Base-by-base conservation (phyloP, 2,329 filamentous ascomycete species). In the Raffaelea arxii region DNA sequence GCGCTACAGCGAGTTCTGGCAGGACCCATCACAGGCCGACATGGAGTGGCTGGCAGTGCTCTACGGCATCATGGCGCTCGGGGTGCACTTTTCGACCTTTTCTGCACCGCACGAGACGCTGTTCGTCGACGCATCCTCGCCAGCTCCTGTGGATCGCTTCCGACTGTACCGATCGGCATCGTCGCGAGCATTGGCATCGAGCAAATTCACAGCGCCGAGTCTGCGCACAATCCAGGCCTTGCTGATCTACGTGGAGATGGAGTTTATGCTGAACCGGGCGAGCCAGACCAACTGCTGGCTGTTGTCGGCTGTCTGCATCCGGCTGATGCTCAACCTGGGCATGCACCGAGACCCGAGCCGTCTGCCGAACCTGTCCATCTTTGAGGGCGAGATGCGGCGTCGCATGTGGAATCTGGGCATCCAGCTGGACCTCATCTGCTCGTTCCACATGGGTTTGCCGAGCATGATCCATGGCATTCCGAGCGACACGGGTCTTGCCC, bases 401-500 rank as follows among this genome's bases (percentile, higher is more conserved):
- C 64, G 73, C 14, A 58, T 72, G 53, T 78, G 75, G 75, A 69
- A 72, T 51, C 64, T 77, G 51, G 67, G 70, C 3, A 59, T 67
- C 23, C 77, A 82, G 56, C 69, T 83, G 41, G 82, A 86, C 56
- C 61, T 80, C 3, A 61, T 85, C 4, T 77, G 81, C 23, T 76
- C 78, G 2, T 84, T 83, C 56, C 80, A 85, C 56, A 71, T 84
- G 49, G 82, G 82, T 2, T 65, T 86, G 46, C 82, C 82, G 3
- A 73, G 73, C 55, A 81, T 84, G 76, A 68, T 84, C 39, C 71
- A 78, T 47, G 68, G 72, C 22, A 74, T 80, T 30, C 80, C 84
- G 49, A 76, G 72, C 41, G 82, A 86, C 56, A 82, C 78, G 0
- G 63, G 69, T 2, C 59, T 78, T 19, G 81, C 81, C 16, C 67